Conservation (phyloP, 108 stramenopile genomes). For the Skeletonema potamos region DNA sequence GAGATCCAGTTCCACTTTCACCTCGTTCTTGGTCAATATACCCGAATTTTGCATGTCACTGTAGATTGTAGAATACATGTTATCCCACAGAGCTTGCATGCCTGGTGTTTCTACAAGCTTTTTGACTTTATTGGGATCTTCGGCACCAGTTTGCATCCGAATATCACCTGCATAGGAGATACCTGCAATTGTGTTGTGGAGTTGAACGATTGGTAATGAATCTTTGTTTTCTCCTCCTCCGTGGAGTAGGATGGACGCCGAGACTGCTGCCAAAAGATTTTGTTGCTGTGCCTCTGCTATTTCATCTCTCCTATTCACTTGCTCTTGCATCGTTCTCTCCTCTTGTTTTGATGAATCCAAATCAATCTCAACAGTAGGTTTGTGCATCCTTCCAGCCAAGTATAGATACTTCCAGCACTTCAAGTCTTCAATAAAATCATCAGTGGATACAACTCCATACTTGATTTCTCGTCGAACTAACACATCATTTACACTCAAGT, state of each 20-base stretch:
- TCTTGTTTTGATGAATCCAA: not conserved
- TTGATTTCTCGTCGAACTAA: slow-evolving; percentile 49
- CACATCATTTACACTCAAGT: not conserved
- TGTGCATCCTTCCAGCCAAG: slow-evolving; percentile 83
- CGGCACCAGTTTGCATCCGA: slow-evolving; percentile 81
- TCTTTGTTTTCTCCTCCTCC: slow-evolving; percentile 1
- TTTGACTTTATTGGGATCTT: slow-evolving; percentile 77
- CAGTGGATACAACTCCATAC: slow-evolving; percentile 73
- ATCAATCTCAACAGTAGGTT: slow-evolving; percentile 63
- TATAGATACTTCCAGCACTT: slow-evolving; percentile 73
- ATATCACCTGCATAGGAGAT: slow-evolving; percentile 85
- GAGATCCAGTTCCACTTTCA: slow-evolving; percentile 41
- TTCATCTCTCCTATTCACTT: slow-evolving; percentile 22
- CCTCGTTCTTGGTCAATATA: slow-evolving; percentile 23
- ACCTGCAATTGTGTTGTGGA: slow-evolving; percentile 58
- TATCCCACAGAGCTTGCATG: slow-evolving; percentile 68
- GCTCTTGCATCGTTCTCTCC: not conserved
- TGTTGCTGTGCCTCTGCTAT: slow-evolving; percentile 44
- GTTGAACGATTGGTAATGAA: slow-evolving; percentile 16
- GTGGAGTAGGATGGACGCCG: slow-evolving; percentile 64
- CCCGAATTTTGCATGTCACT: slow-evolving; percentile 39
- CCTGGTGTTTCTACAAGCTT: slow-evolving; percentile 76
- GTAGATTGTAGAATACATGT: slow-evolving; percentile 51
- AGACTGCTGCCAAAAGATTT: slow-evolving; percentile 67
- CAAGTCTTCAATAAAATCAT: slow-evolving; percentile 66